Percentiles rank a stretch among this genome's conserved stretches.
Evolutionary conservation across 2,329 filamentous ascomycete genomes (phyloP).

Genomic region (Microascus cirrosus): DNA sequence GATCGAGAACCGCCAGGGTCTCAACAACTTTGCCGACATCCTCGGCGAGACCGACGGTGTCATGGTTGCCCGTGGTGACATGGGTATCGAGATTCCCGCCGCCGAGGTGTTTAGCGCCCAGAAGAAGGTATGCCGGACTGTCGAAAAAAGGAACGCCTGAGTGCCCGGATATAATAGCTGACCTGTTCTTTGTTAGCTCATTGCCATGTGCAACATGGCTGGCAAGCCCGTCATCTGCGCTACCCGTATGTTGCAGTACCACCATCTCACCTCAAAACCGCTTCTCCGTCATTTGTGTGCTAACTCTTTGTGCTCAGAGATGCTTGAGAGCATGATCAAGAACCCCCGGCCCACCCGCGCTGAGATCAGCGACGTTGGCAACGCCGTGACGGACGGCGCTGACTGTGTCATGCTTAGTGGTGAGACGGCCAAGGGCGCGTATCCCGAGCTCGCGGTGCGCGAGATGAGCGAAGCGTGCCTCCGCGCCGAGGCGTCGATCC

Average conservation of each 20-base stretch:
- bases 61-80: slow-evolving; percentile 90
- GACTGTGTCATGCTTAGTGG: slow-evolving; percentile 99
- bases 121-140: slow-evolving; percentile 2
- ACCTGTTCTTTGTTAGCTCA: slow-evolving; percentile 54
- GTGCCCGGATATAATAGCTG: not conserved
- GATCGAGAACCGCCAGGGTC: slow-evolving; percentile 99
- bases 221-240: slow-evolving; percentile 99
- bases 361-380: slow-evolving; percentile 96
- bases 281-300: not conserved
- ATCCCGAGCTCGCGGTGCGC: slow-evolving; percentile 80
- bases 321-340: slow-evolving; percentile 99
- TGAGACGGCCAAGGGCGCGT: slow-evolving; percentile 96
- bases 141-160: not conserved
- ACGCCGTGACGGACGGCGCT: slow-evolving; percentile 88
- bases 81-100: slow-evolving; percentile 97
- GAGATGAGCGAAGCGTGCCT: slow-evolving; percentile 99
- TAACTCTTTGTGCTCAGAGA: slow-evolving; percentile 87
- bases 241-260: slow-evolving; percentile 96
- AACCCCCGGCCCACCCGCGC: slow-evolving; percentile 96
- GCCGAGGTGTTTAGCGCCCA: slow-evolving; percentile 58
- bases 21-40: slow-evolving; percentile 99
- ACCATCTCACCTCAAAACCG: not conserved
- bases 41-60: slow-evolving; percentile 93
- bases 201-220: slow-evolving; percentile 98
- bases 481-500: slow-evolving; percentile 92